A percentile compares a stretch with the other conserved stretches of the same genome.
phyloP scores from a whole-genome alignment of 441 rosid species.

The Codiaeum variegatum region DNA sequence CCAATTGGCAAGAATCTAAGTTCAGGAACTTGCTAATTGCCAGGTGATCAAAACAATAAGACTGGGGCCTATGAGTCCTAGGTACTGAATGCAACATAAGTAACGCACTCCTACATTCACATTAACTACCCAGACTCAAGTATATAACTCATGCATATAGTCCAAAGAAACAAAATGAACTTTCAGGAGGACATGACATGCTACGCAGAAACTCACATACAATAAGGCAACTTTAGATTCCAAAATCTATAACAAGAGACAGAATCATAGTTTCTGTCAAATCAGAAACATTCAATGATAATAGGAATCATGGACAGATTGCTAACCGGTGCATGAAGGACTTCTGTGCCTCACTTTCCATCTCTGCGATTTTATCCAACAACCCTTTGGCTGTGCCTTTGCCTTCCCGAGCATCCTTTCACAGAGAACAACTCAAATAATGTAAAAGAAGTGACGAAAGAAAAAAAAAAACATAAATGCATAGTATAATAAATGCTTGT shows the following conservation, averaged over 20 bases:
- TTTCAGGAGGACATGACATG: not conserved
- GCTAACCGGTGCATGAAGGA: constrained; percentile 98
- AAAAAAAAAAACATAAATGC: not conserved
- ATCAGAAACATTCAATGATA: not conserved
- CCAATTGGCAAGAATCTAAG: not conserved
- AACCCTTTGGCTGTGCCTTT: constrained; percentile 75
- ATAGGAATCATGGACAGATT: constrained; percentile 5
- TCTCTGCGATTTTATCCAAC: constrained; percentile 67
- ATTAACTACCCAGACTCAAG: not conserved
- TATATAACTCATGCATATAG: not conserved
- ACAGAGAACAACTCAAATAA: constrained; percentile 21
- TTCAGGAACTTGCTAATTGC: not conserved
- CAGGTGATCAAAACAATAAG: not conserved
- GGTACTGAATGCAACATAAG: constrained; percentile 13
- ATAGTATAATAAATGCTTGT: not conserved
- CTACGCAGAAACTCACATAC: not conserved
- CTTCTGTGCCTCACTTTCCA: constrained; percentile 97
- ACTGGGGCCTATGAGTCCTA: not conserved
- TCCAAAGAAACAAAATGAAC: not conserved
- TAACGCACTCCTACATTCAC: not conserved
- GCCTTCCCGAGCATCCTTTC: constrained; percentile 73
- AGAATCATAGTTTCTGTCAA: not conserved
- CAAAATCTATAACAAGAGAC: not conserved
- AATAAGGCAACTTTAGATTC: not conserved
- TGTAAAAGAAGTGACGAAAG: constrained; percentile 13